Conservation (phyloP, 2,329 filamentous ascomycete genomes). For the Leptographium galeiforme region DNA sequence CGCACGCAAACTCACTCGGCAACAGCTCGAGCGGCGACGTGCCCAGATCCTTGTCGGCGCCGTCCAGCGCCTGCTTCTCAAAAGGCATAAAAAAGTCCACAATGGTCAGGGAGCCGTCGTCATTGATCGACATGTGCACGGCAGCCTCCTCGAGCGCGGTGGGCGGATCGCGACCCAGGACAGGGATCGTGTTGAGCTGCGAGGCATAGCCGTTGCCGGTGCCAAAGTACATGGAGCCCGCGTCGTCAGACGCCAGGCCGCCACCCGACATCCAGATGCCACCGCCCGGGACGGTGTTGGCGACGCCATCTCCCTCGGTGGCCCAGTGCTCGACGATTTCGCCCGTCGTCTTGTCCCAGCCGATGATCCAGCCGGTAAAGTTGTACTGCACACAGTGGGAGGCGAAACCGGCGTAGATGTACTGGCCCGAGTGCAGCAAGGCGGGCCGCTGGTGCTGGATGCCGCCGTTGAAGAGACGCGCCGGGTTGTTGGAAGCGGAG, state of each 20-base stretch:
- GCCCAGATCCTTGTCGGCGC: constrained; percentile 34
- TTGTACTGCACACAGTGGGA: constrained; percentile 39
- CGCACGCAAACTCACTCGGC: constrained; percentile 28
- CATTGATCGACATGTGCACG: constrained; percentile 31
- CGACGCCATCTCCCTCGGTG: constrained; percentile 28
- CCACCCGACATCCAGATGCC: constrained; percentile 37
- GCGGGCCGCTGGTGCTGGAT: constrained; percentile 33
- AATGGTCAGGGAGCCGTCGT: constrained; percentile 26
- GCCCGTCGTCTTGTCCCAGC: constrained; percentile 32
- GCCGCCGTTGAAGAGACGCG: constrained; percentile 30
- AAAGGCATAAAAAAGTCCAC: constrained; percentile 38
- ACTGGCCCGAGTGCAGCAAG: constrained; percentile 30
- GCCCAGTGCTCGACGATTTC: constrained; percentile 27
- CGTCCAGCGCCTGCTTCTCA: constrained; percentile 34
- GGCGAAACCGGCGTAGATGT: constrained; percentile 33
- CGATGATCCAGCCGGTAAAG: constrained; percentile 35
- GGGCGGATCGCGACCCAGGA: constrained; percentile 29
- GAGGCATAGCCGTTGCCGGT: constrained; percentile 35
- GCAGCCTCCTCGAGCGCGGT: constrained; percentile 33
- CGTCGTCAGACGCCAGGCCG: constrained; percentile 31
- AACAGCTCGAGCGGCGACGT: constrained; percentile 30
- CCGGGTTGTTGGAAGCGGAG: constrained; percentile 29
- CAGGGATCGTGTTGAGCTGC: constrained; percentile 27
- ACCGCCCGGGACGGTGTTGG: constrained; percentile 23
- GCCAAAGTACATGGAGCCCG: constrained; percentile 31